Conservation (phyloP, 1,284 basidiomycete species). For the Golubevia pallescens region DNA sequence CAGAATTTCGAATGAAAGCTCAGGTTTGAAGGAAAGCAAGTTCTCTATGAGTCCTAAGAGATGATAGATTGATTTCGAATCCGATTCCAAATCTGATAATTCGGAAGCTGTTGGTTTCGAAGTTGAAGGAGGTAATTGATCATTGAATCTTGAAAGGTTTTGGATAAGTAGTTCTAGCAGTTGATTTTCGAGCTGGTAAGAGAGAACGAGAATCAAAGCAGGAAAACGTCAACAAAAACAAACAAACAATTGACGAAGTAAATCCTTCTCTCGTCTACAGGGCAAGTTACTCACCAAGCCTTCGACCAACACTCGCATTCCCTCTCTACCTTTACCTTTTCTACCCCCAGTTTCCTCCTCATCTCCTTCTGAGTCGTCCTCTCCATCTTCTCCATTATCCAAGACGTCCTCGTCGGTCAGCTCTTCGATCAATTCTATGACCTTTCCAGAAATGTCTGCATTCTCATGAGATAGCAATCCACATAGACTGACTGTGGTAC, state of each 20-base stretch:
- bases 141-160: conserved; percentile 69
- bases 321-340: conserved; percentile 5
- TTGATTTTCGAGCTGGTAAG: conserved; percentile 76
- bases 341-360: too few relatives aligned
- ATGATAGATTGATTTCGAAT: conserved; percentile 48
- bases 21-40: conserved; percentile 80
- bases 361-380: conserved; percentile 69
- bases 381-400: conserved; percentile 75
- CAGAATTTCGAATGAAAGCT: too few relatives aligned
- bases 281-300: conserved; percentile 10
- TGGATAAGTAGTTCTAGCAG: conserved; percentile 87
- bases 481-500: conserved; percentile 74
- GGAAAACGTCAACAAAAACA: conserved; percentile 11
- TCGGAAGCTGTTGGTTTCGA: too few relatives aligned
- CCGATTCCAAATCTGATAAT: conserved; percentile 8
- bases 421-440: conserved; percentile 74
- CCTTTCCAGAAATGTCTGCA: conserved; percentile 43
- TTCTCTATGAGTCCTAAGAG: conserved; percentile 84
- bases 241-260: neutral
- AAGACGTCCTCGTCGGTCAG: conserved; percentile 94
- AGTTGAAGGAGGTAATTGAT: too few relatives aligned
- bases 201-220: conserved; percentile 16
- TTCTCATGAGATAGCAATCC: conserved; percentile 73
- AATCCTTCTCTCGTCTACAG: too few relatives aligned
- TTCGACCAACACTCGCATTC: conserved; percentile 13